phyloP scores from a whole-genome alignment of 768 basidiomycete species.

The Phaeotremella skinneri region DNA sequence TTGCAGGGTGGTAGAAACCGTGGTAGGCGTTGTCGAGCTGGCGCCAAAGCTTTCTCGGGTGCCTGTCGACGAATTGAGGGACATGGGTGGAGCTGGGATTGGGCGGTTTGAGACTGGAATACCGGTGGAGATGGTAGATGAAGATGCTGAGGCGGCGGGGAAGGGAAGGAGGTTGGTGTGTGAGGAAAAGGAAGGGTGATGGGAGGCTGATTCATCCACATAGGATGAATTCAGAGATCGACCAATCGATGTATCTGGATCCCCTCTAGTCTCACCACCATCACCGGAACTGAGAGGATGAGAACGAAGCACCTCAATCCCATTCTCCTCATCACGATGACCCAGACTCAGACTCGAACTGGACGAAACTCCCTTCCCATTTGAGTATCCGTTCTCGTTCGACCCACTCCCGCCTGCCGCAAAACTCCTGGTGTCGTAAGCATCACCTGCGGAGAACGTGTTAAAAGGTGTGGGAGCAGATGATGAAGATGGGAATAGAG shows the following conservation, averaged over 20 bases:
- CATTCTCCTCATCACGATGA: no score
- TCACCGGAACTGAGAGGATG: no score
- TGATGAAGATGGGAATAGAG: conserved; percentile 5
- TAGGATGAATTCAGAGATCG: not conserved
- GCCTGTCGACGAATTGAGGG: not conserved
- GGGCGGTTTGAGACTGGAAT: conserved; percentile 34
- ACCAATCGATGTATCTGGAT: not conserved
- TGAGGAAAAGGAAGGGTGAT: not conserved
- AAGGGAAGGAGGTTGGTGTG: not conserved
- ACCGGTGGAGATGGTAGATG: not conserved
- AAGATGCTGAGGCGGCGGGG: not conserved
- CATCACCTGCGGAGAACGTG: conserved; percentile 1
- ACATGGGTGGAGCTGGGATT: conserved; percentile 25
- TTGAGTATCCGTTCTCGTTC: no score
- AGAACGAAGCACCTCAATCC: no score
- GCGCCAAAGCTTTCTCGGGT: not conserved
- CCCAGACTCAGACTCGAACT: no score
- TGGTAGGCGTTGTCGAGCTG: not conserved
- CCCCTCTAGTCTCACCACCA: not conserved
- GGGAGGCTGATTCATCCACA: not conserved
- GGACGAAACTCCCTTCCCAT: no score
- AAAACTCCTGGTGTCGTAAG: not conserved
- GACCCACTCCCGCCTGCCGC: not conserved
- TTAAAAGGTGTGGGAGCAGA: conserved; percentile 13
- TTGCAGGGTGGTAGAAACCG: not conserved